phyloP scores from a whole-genome alignment of 2,329 filamentous ascomycete species.

The Fonsecaea monophora region DNA sequence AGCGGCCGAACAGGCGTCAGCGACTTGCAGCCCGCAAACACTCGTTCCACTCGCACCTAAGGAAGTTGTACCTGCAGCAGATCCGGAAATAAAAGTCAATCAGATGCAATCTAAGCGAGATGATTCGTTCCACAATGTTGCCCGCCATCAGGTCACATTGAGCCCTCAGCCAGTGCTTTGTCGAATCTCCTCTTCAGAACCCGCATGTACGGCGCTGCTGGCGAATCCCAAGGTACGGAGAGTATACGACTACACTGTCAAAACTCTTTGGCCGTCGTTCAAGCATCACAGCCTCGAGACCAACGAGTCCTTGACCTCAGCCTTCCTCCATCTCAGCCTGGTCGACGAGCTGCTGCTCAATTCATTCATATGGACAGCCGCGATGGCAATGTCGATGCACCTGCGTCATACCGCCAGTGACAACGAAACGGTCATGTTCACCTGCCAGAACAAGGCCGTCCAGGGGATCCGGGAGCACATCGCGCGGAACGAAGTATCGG shows the following conservation, averaged over 20 bases:
- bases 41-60: conserved; percentile 9
- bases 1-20: conserved; percentile 21
- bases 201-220: conserved; percentile 15
- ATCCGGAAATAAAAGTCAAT: not conserved
- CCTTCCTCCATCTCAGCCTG: conserved; percentile 27
- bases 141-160: not conserved
- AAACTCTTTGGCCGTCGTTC: conserved; percentile 24
- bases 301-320: conserved; percentile 22
- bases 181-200: conserved; percentile 6
- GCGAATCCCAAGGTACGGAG: conserved; percentile 10
- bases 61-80: not conserved
- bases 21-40: conserved; percentile 9
- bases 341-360: conserved; percentile 24
- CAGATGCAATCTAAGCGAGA: not conserved
- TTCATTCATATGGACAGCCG: conserved; percentile 24
- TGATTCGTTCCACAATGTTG: not conserved
- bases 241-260: conserved; percentile 17
- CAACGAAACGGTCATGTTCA: conserved; percentile 27
- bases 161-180: not conserved
- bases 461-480: conserved; percentile 21
- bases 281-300: conserved; percentile 22
- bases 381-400: conserved; percentile 30
- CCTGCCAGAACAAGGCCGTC: conserved; percentile 20
- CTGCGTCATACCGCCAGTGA: not conserved
- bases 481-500: conserved; percentile 5